phyloP scores from a whole-genome alignment of 495 filamentous ascomycete genomes.

The Aspergillus diversus region DNA sequence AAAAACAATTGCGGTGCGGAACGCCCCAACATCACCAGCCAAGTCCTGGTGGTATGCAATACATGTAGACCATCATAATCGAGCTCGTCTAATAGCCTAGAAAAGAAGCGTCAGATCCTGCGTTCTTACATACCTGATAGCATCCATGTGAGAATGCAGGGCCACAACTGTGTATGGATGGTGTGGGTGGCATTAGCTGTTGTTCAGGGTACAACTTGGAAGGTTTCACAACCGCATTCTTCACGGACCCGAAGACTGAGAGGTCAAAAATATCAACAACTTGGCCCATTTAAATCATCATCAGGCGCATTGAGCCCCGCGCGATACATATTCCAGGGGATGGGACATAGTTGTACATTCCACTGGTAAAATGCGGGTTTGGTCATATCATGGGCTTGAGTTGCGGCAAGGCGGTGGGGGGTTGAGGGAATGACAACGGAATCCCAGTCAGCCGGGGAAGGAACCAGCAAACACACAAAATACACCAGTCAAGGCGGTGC shows the following conservation, averaged over 20 bases:
- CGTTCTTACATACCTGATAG: background rate
- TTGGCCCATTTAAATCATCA: background rate
- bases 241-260: background rate
- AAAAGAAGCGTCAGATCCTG: background rate
- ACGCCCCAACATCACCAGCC: constrained; percentile 3
- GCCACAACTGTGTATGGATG: background rate
- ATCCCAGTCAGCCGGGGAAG: background rate
- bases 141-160: background rate
- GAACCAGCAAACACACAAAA: background rate
- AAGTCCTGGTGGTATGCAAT: background rate
- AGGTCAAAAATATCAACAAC: background rate
- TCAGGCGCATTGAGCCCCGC: background rate
- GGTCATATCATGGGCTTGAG: too few species aligned
- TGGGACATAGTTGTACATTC: background rate
- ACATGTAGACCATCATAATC: background rate
- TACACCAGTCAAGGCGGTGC: background rate
- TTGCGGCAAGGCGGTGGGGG: background rate
- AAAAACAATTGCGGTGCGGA: constrained; percentile 3
- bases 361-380: too few species aligned
- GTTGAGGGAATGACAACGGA: background rate
- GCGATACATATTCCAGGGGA: background rate
- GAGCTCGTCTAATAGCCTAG: background rate
- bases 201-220: background rate
- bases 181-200: background rate
- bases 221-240: background rate